Conservation (phyloP, 2,329 filamentous ascomycete species). For the Gremmenia infestans region DNA sequence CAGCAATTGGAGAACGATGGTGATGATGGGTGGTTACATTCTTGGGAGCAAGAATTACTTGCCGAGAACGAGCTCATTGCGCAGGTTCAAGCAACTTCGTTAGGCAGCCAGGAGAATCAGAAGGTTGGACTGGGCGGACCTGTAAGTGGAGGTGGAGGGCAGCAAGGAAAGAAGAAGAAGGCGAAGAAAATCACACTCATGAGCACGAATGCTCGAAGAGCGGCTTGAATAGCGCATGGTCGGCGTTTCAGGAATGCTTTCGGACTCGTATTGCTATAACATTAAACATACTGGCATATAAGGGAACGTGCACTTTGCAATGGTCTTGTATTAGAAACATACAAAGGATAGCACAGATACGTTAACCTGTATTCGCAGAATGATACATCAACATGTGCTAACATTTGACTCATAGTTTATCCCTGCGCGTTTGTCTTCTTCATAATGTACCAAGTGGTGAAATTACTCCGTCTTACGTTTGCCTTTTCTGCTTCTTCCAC, state of each 20-base stretch:
- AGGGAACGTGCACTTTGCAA: not conserved
- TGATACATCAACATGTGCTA: too few species aligned
- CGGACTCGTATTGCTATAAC: not conserved
- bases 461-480: too few species aligned
- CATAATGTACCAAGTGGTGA: too few species aligned
- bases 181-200: conserved; percentile 69
- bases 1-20: conserved; percentile 24
- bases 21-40: conserved; percentile 83
- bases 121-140: conserved; percentile 1
- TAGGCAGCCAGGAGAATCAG: conserved; percentile 25
- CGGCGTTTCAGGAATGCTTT: not conserved
- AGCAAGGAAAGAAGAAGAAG: conserved; percentile 59
- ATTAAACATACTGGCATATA: not conserved
- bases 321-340: not conserved
- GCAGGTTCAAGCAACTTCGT: conserved; percentile 53
- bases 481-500: too few species aligned
- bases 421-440: too few species aligned
- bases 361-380: too few species aligned
- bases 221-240: conserved; percentile 27
- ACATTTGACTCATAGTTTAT: too few species aligned
- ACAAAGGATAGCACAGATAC: not conserved
- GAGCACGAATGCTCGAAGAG: conserved; percentile 50
- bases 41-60: conserved; percentile 72
- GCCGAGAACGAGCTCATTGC: conserved; percentile 55
- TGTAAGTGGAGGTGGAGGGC: conserved; percentile 5